A percentile compares a stretch with the other conserved stretches of the same genome.
Conservation (phyloP, 2,329 filamentous ascomycete genomes). For the Aspergillus pseudoterreus region DNA sequence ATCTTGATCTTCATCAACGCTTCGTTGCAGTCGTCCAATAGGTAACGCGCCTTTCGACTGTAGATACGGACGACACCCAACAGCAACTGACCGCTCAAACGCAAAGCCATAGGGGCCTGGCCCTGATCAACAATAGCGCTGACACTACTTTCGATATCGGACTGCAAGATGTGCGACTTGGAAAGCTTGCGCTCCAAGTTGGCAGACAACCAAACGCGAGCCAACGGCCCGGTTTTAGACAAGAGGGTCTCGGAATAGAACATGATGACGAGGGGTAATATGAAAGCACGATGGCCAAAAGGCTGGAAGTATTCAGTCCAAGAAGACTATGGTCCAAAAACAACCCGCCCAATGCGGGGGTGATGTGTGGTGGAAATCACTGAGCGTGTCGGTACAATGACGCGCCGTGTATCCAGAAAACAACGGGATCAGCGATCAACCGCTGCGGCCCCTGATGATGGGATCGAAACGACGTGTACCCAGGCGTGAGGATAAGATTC, state of each 20-base stretch:
- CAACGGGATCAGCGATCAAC: constrained; percentile 22
- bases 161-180: constrained; percentile 92
- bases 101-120: constrained; percentile 90
- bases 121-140: constrained; percentile 90
- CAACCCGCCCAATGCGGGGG: constrained; percentile 32
- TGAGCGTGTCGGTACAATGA: constrained; percentile 24
- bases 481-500: not conserved
- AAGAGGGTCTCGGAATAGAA: constrained; percentile 97
- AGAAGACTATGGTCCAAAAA: constrained; percentile 24
- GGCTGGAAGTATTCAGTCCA: constrained; percentile 8
- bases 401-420: constrained; percentile 31
- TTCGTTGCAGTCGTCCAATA: constrained; percentile 96
- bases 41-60: constrained; percentile 91
- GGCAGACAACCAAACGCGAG: constrained; percentile 95
- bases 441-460: constrained; percentile 6
- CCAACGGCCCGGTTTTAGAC: constrained; percentile 93
- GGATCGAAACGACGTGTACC: not conserved
- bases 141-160: constrained; percentile 91
- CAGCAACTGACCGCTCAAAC: constrained; percentile 87
- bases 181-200: constrained; percentile 98
- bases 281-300: not conserved
- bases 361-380: constrained; percentile 20
- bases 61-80: constrained; percentile 97
- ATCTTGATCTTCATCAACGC: constrained; percentile 98
- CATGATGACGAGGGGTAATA: constrained; percentile 53